A percentile compares a stretch with the other conserved stretches of the same genome.
Conservation (phyloP, 1,284 basidiomycete species). For the Ceratorhiza oryzae-sativae region DNA sequence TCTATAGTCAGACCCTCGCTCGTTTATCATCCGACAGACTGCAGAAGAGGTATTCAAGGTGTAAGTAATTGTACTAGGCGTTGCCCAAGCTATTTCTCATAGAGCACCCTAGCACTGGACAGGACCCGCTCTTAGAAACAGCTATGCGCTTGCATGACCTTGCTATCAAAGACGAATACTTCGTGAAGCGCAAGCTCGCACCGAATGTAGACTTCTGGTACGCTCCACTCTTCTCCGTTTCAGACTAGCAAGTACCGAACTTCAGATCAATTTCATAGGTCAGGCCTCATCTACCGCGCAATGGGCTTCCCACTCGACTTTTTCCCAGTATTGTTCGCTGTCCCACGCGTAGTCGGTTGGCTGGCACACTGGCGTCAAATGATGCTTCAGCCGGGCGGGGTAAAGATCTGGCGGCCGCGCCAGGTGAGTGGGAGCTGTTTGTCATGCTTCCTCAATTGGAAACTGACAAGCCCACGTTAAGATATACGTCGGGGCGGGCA, state of each 20-base stretch:
- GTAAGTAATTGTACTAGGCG: slow-evolving; percentile 53
- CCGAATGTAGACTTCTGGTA: slow-evolving; percentile 66
- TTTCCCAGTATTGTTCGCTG: slow-evolving; percentile 89
- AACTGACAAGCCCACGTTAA: slow-evolving; percentile 46
- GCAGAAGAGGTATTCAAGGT: slow-evolving; percentile 88
- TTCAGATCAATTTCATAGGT: slow-evolving; percentile 52
- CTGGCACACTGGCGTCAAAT: slow-evolving; percentile 89
- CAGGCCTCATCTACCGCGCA: slow-evolving; percentile 81
- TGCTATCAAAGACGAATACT: slow-evolving; percentile 88
- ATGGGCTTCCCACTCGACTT: slow-evolving; percentile 92
- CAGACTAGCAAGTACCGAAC: slow-evolving; percentile 11
- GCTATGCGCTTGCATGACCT: slow-evolving; percentile 87
- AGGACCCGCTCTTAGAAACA: slow-evolving; percentile 81
- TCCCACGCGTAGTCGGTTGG: slow-evolving; percentile 89
- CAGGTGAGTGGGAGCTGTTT: slow-evolving; percentile 59
- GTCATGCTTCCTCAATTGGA: slow-evolving; percentile 13
- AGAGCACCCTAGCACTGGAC: slow-evolving; percentile 65
- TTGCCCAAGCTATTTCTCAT: neutral
- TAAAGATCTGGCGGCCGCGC: slow-evolving; percentile 89
- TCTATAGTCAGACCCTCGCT: slow-evolving; percentile 79
- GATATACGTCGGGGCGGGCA: slow-evolving; percentile 77
- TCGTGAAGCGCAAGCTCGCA: slow-evolving; percentile 71
- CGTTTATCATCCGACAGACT: slow-evolving; percentile 84
- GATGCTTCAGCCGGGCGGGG: slow-evolving; percentile 85
- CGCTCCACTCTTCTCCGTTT: slow-evolving; percentile 36